Evolutionary conservation across 2,329 filamentous ascomycete genomes (phyloP).

Genomic region (Mycosphaerella sp.): DNA sequence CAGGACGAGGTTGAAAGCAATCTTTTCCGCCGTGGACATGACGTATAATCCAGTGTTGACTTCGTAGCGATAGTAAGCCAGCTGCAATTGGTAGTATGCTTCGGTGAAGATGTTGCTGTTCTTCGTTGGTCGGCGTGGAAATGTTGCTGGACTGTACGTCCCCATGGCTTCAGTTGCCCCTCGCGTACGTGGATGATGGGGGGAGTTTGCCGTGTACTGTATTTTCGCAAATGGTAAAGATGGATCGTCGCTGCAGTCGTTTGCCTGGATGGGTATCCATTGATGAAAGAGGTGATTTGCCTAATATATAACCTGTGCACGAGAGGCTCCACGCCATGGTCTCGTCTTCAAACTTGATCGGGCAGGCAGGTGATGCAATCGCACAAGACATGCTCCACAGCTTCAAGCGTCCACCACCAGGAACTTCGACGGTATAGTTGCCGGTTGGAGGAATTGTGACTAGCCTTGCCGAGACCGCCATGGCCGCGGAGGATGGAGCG

Average conservation of each 20-base stretch:
- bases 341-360: slow-evolving; percentile 1
- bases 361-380: background rate
- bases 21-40: slow-evolving; percentile 27
- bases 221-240: background rate
- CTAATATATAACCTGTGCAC: background rate
- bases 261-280: background rate
- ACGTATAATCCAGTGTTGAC: slow-evolving; percentile 28
- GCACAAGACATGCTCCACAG: background rate
- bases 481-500: background rate
- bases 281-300: background rate
- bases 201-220: background rate
- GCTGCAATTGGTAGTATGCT: slow-evolving; percentile 21
- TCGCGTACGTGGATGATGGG: too few relatives aligned
- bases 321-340: slow-evolving; percentile 3
- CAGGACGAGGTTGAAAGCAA: slow-evolving; percentile 25
- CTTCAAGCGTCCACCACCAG: background rate
- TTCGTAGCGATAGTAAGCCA: slow-evolving; percentile 28
- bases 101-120: slow-evolving; percentile 17
- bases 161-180: slow-evolving; percentile 15
- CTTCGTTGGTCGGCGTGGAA: slow-evolving; percentile 21
- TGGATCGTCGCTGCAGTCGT: background rate
- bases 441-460: background rate
- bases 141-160: slow-evolving; percentile 24
- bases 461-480: background rate
- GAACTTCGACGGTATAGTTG: background rate